A percentile compares a stretch with the other conserved stretches of the same genome.
These are phyloP conservation scores for Cytospora piceae DNA, from an alignment of 2,329 filamentous ascomycete genomes.

Conservation along the genomic window DNA sequence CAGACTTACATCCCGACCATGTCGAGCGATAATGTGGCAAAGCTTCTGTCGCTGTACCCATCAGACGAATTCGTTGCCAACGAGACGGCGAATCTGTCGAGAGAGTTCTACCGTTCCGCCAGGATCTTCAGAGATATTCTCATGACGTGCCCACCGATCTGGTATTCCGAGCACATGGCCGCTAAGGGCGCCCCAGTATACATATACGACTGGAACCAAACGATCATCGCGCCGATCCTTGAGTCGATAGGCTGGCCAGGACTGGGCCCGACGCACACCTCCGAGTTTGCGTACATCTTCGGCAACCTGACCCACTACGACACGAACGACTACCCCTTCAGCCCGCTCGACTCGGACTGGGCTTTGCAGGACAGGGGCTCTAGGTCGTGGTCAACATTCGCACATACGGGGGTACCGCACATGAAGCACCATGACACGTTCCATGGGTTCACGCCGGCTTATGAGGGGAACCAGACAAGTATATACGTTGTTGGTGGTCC, in stretches of 20 bases:
- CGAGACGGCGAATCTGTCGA: slow-evolving; percentile 43
- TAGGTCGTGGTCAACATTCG: slow-evolving; percentile 53
- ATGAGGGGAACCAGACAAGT: slow-evolving; percentile 35
- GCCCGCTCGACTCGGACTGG: slow-evolving; percentile 45
- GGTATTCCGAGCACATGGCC: slow-evolving; percentile 46
- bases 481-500: slow-evolving; percentile 52
- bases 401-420: slow-evolving; percentile 43
- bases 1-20: slow-evolving; percentile 44
- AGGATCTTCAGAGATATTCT: slow-evolving; percentile 56
- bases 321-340: slow-evolving; percentile 40
- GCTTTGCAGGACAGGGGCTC: slow-evolving; percentile 45
- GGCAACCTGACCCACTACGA: slow-evolving; percentile 51
- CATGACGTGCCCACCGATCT: slow-evolving; percentile 53
- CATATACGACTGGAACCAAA: slow-evolving; percentile 58
- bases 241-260: slow-evolving; percentile 41
- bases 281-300: slow-evolving; percentile 58
- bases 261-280: slow-evolving; percentile 53
- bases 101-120: slow-evolving; percentile 54
- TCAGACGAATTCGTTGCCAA: slow-evolving; percentile 48
- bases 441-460: slow-evolving; percentile 46
- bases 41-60: slow-evolving; percentile 56
- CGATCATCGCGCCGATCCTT: slow-evolving; percentile 52
- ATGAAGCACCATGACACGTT: slow-evolving; percentile 43
- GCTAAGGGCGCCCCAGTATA: slow-evolving; percentile 47
- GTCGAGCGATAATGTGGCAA: slow-evolving; percentile 40